A percentile compares a stretch with the other conserved stretches of the same genome.
phyloP scores from a whole-genome alignment of 768 basidiomycete genomes.

The Auricularia heimuer region DNA sequence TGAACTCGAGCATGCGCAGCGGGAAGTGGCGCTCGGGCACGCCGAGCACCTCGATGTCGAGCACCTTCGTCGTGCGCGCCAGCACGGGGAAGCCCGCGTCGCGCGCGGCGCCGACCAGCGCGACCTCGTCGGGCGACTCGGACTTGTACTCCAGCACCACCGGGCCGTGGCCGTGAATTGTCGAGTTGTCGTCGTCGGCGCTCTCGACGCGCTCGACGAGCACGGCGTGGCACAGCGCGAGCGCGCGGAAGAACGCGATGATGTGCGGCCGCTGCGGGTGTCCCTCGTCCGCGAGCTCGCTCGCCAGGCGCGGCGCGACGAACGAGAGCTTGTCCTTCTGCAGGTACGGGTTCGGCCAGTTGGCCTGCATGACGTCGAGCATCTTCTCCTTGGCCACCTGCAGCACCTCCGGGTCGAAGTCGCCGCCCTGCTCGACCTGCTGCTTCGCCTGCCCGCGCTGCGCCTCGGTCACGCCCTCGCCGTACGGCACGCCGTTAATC shows the following conservation, averaged over 20 bases:
- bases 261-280: slow-evolving; percentile 55
- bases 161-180: slow-evolving; percentile 29
- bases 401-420: slow-evolving; percentile 54
- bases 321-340: slow-evolving; percentile 77
- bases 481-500: slow-evolving; percentile 72
- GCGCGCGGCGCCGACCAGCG: slow-evolving; percentile 82
- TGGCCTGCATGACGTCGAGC: slow-evolving; percentile 57
- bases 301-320: slow-evolving; percentile 75
- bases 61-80: slow-evolving; percentile 53
- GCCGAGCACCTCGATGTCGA: slow-evolving; percentile 91
- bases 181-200: not conserved
- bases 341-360: slow-evolving; percentile 83
- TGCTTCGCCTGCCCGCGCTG: slow-evolving; percentile 80
- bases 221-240: slow-evolving; percentile 88
- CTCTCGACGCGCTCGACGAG: slow-evolving; percentile 29
- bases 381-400: slow-evolving; percentile 63
- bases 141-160: slow-evolving; percentile 77
- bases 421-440: slow-evolving; percentile 45
- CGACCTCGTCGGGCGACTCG: slow-evolving; percentile 92
- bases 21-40: slow-evolving; percentile 72
- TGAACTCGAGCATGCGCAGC: slow-evolving; percentile 85
- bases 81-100: slow-evolving; percentile 92
- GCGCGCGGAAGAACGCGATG: slow-evolving; percentile 83
- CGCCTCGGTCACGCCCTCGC: slow-evolving; percentile 92
- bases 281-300: slow-evolving; percentile 57